These are phyloP conservation scores for Auriscalpium microsporum DNA, from an alignment of 768 basidiomycete genomes.

Conservation along the genomic window DNA sequence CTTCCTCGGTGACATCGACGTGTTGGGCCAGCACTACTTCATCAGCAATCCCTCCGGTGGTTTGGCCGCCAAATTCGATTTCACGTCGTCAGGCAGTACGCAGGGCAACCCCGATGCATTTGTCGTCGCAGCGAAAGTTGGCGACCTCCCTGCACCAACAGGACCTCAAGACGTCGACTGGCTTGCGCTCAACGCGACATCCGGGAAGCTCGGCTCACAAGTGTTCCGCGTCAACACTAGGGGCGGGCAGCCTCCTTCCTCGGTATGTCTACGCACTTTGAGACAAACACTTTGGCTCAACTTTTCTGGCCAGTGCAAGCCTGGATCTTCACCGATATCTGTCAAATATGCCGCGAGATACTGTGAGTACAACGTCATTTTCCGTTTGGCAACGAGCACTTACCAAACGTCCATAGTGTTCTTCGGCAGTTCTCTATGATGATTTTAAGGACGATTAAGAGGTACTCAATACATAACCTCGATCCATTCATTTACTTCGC, in stretches of 20 bases:
- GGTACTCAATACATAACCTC: neutral
- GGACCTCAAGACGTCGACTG: slow-evolving; percentile 1
- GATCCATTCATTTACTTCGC: neutral
- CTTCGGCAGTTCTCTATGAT: neutral
- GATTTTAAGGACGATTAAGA: neutral
- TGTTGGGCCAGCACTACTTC: slow-evolving; percentile 10
- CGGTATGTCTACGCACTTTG: neutral
- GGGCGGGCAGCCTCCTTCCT: slow-evolving; percentile 5
- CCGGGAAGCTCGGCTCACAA: neutral
- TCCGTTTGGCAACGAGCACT: neutral
- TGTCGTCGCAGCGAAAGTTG: slow-evolving; percentile 2
- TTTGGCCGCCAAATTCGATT: slow-evolving; percentile 4
- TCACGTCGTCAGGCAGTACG: neutral
- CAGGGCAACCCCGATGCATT: slow-evolving; percentile 2
- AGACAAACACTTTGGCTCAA: neutral
- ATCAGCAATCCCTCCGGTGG: neutral
- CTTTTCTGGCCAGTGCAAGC: slow-evolving; percentile 1
- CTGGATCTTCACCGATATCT: neutral
- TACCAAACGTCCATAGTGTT: neutral
- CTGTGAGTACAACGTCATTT: slow-evolving; percentile 1
- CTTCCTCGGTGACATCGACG: neutral
- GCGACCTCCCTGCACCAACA: slow-evolving; percentile 1
- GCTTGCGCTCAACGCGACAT: neutral
- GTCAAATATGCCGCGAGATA: slow-evolving; percentile 11
- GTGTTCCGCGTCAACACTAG: slow-evolving; percentile 8